These are phyloP conservation scores for Daldinia childiae DNA, from an alignment of 495 filamentous ascomycete genomes.

Conservation along the genomic window DNA sequence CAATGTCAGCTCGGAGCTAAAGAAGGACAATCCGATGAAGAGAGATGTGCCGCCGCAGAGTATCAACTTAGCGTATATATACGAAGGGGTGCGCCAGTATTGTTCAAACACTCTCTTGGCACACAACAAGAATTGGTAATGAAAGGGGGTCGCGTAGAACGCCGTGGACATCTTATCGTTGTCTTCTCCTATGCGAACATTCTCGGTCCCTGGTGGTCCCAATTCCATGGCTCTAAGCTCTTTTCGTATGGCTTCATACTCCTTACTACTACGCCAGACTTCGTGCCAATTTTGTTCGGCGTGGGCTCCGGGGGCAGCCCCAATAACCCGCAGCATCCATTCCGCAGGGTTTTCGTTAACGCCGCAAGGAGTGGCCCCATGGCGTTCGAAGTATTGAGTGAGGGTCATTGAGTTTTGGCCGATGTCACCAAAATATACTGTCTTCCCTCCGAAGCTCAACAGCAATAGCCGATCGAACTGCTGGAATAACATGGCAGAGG, in stretches of 20 bases:
- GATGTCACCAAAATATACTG: constrained; percentile 64
- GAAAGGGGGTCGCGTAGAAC: constrained; percentile 64
- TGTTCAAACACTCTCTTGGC: constrained; percentile 78
- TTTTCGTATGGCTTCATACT: constrained; percentile 69
- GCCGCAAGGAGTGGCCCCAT: constrained; percentile 59
- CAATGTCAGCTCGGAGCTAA: constrained; percentile 68
- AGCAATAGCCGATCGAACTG: constrained; percentile 62
- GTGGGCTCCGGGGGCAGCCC: constrained; percentile 80
- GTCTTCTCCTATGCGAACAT: constrained; percentile 36
- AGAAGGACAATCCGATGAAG: constrained; percentile 91
- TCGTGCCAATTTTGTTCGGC: constrained; percentile 81
- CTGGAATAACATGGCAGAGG: constrained; percentile 75
- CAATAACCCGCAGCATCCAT: constrained; percentile 92
- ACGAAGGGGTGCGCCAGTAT: constrained; percentile 87
- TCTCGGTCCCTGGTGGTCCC: constrained; percentile 42
- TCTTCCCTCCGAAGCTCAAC: constrained; percentile 62
- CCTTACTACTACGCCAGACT: constrained; percentile 77
- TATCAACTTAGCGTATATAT: constrained; percentile 77
- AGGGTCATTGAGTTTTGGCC: constrained; percentile 44
- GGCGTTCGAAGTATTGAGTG: constrained; percentile 60
- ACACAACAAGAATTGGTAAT: constrained; percentile 61
- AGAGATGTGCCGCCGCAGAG: constrained; percentile 67
- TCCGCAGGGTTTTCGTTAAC: constrained; percentile 66
- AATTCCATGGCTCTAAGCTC: constrained; percentile 72
- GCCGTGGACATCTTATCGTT: constrained; percentile 47